Base-by-base conservation (phyloP, 257 asterid species). In the Ophiorrhiza pumila region DNA sequence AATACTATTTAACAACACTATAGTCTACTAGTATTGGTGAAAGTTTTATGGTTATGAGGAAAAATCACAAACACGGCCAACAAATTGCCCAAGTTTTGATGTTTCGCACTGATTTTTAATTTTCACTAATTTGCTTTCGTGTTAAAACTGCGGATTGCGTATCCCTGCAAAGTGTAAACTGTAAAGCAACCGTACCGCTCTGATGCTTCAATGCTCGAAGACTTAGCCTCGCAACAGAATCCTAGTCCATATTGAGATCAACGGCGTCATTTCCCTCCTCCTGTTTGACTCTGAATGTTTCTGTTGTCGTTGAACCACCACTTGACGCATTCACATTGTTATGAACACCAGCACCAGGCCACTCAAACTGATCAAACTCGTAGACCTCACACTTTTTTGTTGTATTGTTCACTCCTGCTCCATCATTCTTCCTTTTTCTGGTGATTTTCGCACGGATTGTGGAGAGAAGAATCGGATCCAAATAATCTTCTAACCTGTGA, bases 381-480 rank as follows among this genome's bases (percentile, higher is more conserved):
- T 41, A 56, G 61, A 25, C 18, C 14, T 35, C 47, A 7, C 58
- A 50, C 74, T 37, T 73, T 35, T 37, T 73, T 35, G 46, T 27
- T 10, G 18, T 41, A 18, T 69, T 76, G 71, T 34, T 22, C 34
- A 17, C 52, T 45, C 68, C 76, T 45, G 49, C 72, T 72, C 74
- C 79, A n/a, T 39, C 41, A 4, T 7, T 42, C 55, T 65, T 79
- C 72, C 79, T 45, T 46, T 74, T 57, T 0, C 69, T 35, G 43
- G 72, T 74, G 53, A 78, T 47, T 71, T 74, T 81, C 35, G 56
- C 72, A 13, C 85, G 80, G 68, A 56, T 45, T 5, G 71, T 7
- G 4, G 83, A 72, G 47, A 78, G 85, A 52, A 81, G 76, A 31
- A 65, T 61, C 49, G 73, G 79, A 81, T 81, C 78, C 72, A 79